Conservation (phyloP, 2,329 filamentous ascomycete genomes). For the Gliomastix tumulicola region DNA sequence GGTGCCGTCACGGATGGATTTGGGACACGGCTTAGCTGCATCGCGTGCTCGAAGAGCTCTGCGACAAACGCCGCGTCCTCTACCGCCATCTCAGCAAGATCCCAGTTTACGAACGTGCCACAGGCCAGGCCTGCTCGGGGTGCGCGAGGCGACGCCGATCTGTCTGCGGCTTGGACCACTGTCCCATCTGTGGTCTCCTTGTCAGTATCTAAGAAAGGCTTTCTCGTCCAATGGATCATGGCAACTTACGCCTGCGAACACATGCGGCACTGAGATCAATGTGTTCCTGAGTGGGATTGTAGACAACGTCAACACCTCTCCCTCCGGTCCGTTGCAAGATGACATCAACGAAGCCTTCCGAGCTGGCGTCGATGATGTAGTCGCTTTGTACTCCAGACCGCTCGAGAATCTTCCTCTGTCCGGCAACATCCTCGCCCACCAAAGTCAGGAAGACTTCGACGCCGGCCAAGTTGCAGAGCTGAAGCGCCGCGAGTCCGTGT, state of each 20-base stretch:
- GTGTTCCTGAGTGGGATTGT: slow-evolving; percentile 33
- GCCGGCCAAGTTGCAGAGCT: slow-evolving; percentile 26
- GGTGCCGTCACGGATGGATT: not conserved
- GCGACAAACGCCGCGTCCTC: slow-evolving; percentile 22
- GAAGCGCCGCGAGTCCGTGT: slow-evolving; percentile 34
- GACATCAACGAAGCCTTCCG: slow-evolving; percentile 21
- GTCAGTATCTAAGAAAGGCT: not conserved
- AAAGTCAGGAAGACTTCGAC: slow-evolving; percentile 36
- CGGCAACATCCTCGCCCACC: slow-evolving; percentile 11
- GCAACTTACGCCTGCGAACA: slow-evolving; percentile 24
- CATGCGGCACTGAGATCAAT: slow-evolving; percentile 22
- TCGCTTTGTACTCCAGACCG: slow-evolving; percentile 21
- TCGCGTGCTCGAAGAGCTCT: slow-evolving; percentile 15
- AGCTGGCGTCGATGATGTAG: slow-evolving; percentile 28
- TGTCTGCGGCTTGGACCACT: slow-evolving; percentile 20
- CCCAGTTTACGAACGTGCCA: slow-evolving; percentile 21
- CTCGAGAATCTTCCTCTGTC: slow-evolving; percentile 29
- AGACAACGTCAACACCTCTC: slow-evolving; percentile 32
- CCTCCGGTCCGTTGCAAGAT: slow-evolving; percentile 22
- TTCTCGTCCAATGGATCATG: not conserved
- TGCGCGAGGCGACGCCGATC: slow-evolving; percentile 9
- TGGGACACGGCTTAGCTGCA: not conserved
- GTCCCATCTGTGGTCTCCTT: slow-evolving; percentile 12
- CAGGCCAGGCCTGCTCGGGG: slow-evolving; percentile 5
- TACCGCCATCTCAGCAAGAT: slow-evolving; percentile 20